Evolutionary conservation across 768 basidiomycete species (phyloP), one percentile per base, ranked within the genome.

Genomic region (Lentinula detonsa): DNA sequence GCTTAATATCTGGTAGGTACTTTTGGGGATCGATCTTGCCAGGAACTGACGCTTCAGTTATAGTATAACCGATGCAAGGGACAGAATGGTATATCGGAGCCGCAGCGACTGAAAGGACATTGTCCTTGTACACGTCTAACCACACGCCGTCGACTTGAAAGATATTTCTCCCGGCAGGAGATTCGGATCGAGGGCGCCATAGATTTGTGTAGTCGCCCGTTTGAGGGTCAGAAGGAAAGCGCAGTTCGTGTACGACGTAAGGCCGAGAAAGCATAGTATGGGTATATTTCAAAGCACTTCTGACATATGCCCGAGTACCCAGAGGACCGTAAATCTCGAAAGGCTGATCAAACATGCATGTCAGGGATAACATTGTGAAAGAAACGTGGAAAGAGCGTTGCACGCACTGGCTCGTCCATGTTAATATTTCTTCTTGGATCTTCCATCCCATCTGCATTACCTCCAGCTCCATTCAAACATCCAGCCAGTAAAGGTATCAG

Each of bases 261-360:
- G 86, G 81, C 1, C 75, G 71, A 9, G 81, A 82, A 28, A 94
- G 78, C 18, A 83, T 74, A 7, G 89, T 87, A 66, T 91, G 78
- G 1, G 92, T 90, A 11, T 86, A 86, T 23, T 72, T 70, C 54
- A 95, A 78, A 34, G 84, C 82, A 51, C 75, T 80, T 48, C 93
- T 87, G 62, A 95, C 75, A 68, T 91, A 93, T 28, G 88, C 85
- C 23, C 93, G 86, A 1, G 90, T 91, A 18, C 93, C 93, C 6
- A 85, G 72, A 10, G 91, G 93, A 5, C 93, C 93, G 65, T 93
- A 95, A 56, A 95, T 91, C 70, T 95, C 90, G 2, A 94, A 64
- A 16, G 81, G 80, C 90, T 91, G 64, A 15, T 37, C 7, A 43
- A 39, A 16, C 33, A 5, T 15, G n/a, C 13, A 48, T 62, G 42